Evolutionary conservation across 768 basidiomycete species (phyloP), one percentile per base, ranked within the genome.

Genomic region (Nevesoporus exiguus): DNA sequence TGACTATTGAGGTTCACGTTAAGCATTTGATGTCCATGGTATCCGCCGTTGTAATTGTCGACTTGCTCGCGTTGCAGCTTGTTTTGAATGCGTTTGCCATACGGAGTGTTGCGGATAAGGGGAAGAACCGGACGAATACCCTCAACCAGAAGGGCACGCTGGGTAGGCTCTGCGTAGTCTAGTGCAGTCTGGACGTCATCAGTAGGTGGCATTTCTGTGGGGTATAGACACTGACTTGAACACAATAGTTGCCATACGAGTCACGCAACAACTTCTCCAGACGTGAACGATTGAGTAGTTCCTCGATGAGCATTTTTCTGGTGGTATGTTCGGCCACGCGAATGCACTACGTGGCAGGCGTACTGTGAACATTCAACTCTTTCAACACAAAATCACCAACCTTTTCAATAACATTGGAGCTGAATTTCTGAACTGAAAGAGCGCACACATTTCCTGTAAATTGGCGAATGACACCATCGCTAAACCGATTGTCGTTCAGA

Each of bases 51-150:
- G 56, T 78, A 86, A 51, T 75, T 79, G 61, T 90, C 89, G 73
- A 88, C 80, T 63, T 92, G 90, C 74, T 96, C 94, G 54, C 96
- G 91, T 73, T 97, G 95, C 50, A 98, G 77, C 75, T 98, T 98
- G 77, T 94, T 95, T 73, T 98, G 96, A 66, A 99, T 99, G 41
- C 97, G 87, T 77, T 99, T 99, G 62, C 97, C 97, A 64, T 99
- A 99, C 7, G 97, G 97, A 10, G 97, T 99, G 74, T 99, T 99
- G 66, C 97, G 90, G 67, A 99, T 99, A 64, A 98, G 80, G 3
- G 97, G 97, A 24, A 99, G 80, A 56, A 98, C 93, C n/a, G 97
- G 97, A 47, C 97, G 89, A 69, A 99, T 99, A 61, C 92, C 93
- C 66, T 98, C 96, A 19, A 99, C 93, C 24, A 99, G 85, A 58